phyloP scores from a whole-genome alignment of 345 rosid species.

The Citrus unshiu region DNA sequence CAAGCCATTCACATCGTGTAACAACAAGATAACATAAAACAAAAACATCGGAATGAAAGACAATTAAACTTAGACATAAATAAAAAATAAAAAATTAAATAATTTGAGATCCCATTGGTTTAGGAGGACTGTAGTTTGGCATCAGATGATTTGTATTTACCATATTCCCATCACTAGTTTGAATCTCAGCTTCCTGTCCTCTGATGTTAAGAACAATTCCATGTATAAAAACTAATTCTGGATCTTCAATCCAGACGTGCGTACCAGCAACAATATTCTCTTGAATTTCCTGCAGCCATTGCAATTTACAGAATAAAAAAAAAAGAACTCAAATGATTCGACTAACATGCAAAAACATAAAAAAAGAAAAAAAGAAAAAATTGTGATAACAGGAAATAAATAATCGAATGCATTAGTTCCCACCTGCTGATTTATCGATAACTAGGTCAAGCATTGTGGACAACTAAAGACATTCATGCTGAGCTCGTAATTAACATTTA shows the following conservation, averaged over 20 bases:
- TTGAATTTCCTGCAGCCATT: constrained; percentile 31
- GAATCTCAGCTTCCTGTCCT: constrained; percentile 59
- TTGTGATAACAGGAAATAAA: not conserved
- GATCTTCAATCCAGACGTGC: constrained; percentile 77
- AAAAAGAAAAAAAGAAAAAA: not conserved
- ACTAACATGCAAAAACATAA: not conserved
- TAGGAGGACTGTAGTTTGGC: not conserved
- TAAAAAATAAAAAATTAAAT: too few relatives aligned
- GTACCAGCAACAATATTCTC: constrained; percentile 49
- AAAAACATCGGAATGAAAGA: not conserved
- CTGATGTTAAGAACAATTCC: constrained; percentile 56
- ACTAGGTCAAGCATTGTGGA: not conserved
- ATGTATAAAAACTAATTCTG: constrained; percentile 58
- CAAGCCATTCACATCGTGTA: not conserved
- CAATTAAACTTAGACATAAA: not conserved
- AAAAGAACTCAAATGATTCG: constrained; percentile 4
- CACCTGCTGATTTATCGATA: not conserved
- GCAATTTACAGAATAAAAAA: constrained; percentile 6
- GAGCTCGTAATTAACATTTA: not conserved
- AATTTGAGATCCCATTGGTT: not conserved
- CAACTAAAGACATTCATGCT: not conserved
- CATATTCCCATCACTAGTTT: constrained; percentile 43
- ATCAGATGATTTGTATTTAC: constrained; percentile 22
- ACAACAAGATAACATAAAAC: not conserved
- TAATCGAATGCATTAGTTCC: not conserved